Evolutionary conservation across 2,329 filamentous ascomycete genomes (phyloP), one percentile per base, ranked within the genome.

Genomic region (Botryotinia narcissicola): DNA sequence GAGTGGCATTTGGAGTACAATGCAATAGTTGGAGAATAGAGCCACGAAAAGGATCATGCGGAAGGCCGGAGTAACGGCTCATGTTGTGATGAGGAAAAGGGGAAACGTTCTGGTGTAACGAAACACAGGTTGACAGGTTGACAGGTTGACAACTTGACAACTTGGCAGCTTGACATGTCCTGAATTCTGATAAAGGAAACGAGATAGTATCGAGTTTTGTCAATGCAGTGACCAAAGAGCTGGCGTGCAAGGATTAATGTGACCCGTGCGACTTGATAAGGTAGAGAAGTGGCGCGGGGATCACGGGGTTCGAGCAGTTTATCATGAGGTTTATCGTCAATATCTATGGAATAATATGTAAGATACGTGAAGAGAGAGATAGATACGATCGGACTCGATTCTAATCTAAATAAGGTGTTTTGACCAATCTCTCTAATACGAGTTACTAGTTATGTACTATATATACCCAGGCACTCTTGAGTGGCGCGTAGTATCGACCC

Each of bases 1-100:
- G 67, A 42, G 44, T 61, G 40, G 63, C n/a, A 32, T 63, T n/a
- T 54, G 35, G 4, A 54, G 64, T 35, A 69, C 70, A 64, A 48
- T 44, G 35, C 42, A 37, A 46, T 32, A 44, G n/a, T 46, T 35
- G 25, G 51, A 60, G 60, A 69, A 63, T 42, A 48, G 32, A 69
- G 37, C 63, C 63, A 72, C 71, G 62, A 69, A 72, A 42, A 37
- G 51, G 40, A 60, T 72, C 71, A 72, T 72, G 70, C 70, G 70
- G 40, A n/a, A 22, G 48, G 42, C 32, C 63, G 71, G 25, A 57
- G 71, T 72, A 69, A 69, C 63, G n/a, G 44, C 14, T 71, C 46
- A 61, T 60, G 62, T 57, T 51, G 71, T 69, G 63, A 72, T 48
- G 48, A n/a, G 71, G 25, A 32, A 42, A 51, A 32, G 46, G n/a